Evolutionary conservation across 176 grass and related monocot genomes (phyloP), one percentile per base, ranked within the genome.

Genomic region (Tillandsia leiboldiana): DNA sequence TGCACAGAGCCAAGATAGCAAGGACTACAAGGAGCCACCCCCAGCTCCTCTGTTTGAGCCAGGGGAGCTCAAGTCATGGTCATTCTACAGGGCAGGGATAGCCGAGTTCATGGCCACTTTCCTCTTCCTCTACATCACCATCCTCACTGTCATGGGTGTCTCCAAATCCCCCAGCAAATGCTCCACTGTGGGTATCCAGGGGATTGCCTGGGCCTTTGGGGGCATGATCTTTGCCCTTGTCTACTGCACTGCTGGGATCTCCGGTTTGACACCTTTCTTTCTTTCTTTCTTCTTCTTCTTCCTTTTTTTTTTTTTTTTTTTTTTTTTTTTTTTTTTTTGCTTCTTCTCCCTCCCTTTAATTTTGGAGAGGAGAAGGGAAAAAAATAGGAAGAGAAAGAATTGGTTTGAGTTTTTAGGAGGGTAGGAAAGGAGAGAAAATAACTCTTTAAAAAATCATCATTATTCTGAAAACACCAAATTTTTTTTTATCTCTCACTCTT

Each of bases 191-290:
- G 90, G 90, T 51, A 78, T 95, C 77, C 90, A 95, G 70, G 90
- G 90, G 53, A 95, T 95, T 80, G 91, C 87, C 2, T 96, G 85
- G 91, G 83, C 91, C 77, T 91, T 96, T 50, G 91, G 91, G 3
- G 91, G 91, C 33, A 88, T 96, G 91, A 96, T 96, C 74, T 96
- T 96, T 68, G 91, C 85, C 2, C 84, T 95, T 66, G 91, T 96
- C 68, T 96, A 96, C 83, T 96, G 91, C 79, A 96, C 91, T 54
- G 91, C 85, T 72, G 91, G 91, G 66, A 91, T 96, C 82, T 96
- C 91, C 6, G 87, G 91, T 91, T 26, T 71, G 72, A 72, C 11
- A 10, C n/a, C 51, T 79, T 72, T 13, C 27, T 2, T 24, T 9
- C 65, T 72, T 13, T n/a, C n/a, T n/a, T n/a, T n/a, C n/a, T n/a